Conservation (phyloP, 73 alveolate genomes). For the Tetrahymena borealis region DNA sequence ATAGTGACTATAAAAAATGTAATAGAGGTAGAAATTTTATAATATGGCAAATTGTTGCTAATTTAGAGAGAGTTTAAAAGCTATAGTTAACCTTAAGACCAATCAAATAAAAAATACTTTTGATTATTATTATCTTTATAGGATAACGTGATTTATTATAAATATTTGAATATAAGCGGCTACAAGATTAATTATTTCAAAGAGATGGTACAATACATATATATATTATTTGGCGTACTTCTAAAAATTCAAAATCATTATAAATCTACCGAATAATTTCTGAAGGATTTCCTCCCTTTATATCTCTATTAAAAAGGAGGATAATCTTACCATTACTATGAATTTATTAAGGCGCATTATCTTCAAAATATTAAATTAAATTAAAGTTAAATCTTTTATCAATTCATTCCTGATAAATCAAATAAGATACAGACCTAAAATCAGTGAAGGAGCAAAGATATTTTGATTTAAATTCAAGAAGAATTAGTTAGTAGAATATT, state of each 20-base stretch:
- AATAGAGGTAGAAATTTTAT: too few species aligned
- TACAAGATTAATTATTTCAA: too few species aligned
- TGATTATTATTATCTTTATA: too few species aligned
- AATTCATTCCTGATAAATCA: not conserved
- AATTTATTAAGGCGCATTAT: not conserved
- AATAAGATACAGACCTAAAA: not conserved
- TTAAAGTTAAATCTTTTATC: not conserved
- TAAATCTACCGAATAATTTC: not conserved
- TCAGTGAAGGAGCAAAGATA: too few species aligned
- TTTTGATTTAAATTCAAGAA: too few species aligned
- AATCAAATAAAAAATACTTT: too few species aligned
- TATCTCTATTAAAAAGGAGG: not conserved
- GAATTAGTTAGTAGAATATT: not conserved
- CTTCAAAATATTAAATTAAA: not conserved
- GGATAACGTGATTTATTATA: too few species aligned
- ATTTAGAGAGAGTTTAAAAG: too few species aligned
- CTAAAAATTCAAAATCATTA: not conserved
- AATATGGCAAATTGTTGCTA: too few species aligned
- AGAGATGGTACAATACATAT: not conserved
- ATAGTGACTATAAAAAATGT: too few species aligned
- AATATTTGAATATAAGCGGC: too few species aligned
- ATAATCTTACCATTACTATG: not conserved
- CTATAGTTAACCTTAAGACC: too few species aligned
- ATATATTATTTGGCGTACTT: not conserved
- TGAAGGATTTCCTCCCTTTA: not conserved